Base-by-base conservation (phyloP, 2,329 filamentous ascomycete species). In the Monilinia fructigena region DNA sequence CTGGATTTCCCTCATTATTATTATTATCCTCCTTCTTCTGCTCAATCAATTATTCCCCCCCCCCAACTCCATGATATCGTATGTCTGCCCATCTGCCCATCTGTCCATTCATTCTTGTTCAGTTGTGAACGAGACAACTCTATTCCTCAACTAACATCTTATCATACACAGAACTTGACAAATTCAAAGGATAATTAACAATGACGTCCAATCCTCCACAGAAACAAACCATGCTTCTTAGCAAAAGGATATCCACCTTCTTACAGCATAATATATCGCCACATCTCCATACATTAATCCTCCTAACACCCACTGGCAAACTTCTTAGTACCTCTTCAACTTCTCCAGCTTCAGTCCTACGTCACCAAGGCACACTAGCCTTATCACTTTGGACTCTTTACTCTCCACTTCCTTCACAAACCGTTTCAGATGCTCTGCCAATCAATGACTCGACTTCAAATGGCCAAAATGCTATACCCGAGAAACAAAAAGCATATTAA, bases 291-390 rank as follows among this genome's bases (percentile, higher is more conserved):
- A 86, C 85, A 3, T 82, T 86, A 65, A 82, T 88, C 68, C 80
- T 89, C 55, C 83, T 85, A 56, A 86, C 85, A 3, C 80, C 82
- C 1, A 82, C 84, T 50, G 86, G 86, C 72, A 87, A 87, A 75
- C 83, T 89, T 47, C 85, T 89, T 70, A 84, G 86, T 66, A 85
- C 87, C 75, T 83, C 86, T 50, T 85, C 84, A 61, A 77, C 81
- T 2, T 79, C 85, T 55, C 79, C 85, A 59, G 84, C 86, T 71
- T 78, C 82, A 68, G 79, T 81, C 26, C 82, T 89, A 50, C 85
- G 86, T 72, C 86, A 84, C 12, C 85, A 88, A 75, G 85, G 84
- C 72, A 88, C 86, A 67, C 84, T 89, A 68, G 86, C 86, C 53
- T 84, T 85, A 67, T 86, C 83, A 7, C 81, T 89, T 26, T 86